Conservation (phyloP, 768 basidiomycete species). For the Agaricus subrufescens region DNA sequence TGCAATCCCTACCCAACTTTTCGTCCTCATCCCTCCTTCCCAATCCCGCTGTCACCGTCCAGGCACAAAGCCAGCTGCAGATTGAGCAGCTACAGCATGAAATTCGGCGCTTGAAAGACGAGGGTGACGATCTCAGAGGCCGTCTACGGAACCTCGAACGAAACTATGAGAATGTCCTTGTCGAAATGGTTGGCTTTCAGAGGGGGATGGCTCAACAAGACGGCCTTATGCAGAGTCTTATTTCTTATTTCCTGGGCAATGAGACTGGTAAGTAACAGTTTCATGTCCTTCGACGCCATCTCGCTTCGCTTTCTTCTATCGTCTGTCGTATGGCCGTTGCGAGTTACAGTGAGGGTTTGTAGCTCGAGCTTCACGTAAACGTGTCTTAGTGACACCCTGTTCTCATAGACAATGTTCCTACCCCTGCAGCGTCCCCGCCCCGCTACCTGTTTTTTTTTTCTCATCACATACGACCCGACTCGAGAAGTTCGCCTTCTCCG, state of each 20-base stretch:
- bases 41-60: slow-evolving; percentile 6
- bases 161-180: slow-evolving; percentile 32
- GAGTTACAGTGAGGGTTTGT: not conserved
- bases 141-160: slow-evolving; percentile 31
- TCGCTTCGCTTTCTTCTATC: not conserved
- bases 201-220: slow-evolving; percentile 71
- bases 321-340: not conserved
- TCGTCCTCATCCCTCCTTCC: slow-evolving; percentile 22
- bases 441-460: too few relatives aligned
- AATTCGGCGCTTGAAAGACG: slow-evolving; percentile 24
- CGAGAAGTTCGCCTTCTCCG: not conserved
- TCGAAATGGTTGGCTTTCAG: slow-evolving; percentile 34
- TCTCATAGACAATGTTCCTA: too few relatives aligned
- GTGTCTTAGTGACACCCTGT: not conserved
- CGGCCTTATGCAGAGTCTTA: slow-evolving; percentile 72
- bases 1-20: slow-evolving; percentile 16
- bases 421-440: too few relatives aligned
- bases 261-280: slow-evolving; percentile 42
- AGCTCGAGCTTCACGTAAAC: not conserved
- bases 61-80: slow-evolving; percentile 6
- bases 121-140: slow-evolving; percentile 29
- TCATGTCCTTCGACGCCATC: slow-evolving; percentile 1
- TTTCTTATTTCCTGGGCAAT: slow-evolving; percentile 74
- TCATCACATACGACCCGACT: too few relatives aligned
- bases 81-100: slow-evolving; percentile 17